phyloP scores from a whole-genome alignment of 148 eudicot species.

The Cornus controversa region DNA sequence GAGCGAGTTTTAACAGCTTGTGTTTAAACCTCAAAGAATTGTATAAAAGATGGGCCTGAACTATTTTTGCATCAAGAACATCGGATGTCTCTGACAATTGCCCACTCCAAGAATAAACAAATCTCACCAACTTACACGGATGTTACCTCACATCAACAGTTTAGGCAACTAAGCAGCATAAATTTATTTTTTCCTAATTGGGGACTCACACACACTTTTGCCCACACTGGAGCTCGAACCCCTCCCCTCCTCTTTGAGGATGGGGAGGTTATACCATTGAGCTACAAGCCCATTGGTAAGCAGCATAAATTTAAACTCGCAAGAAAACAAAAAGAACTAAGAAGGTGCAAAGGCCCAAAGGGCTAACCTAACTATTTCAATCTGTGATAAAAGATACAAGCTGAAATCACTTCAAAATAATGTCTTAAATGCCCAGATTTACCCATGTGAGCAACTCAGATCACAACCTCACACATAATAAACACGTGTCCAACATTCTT shows the following conservation, averaged over 20 bases:
- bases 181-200: no score
- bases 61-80: background rate
- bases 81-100: background rate
- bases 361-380: background rate
- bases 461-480: background rate
- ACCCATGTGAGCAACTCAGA: conserved; percentile 2
- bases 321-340: background rate
- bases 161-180: background rate
- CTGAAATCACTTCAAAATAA: background rate
- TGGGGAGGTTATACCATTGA: no score
- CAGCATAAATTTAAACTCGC: background rate
- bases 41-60: background rate
- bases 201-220: no score
- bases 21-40: background rate
- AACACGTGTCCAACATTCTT: background rate
- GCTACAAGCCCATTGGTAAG: no score
- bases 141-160: background rate
- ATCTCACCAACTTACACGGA: background rate
- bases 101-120: background rate
- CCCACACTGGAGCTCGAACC: no score
- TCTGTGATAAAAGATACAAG: background rate
- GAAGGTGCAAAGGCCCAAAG: background rate
- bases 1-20: background rate
- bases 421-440: background rate
- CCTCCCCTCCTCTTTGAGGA: no score